Base-by-base conservation (phyloP, 2,329 filamentous ascomycete genomes). In the Mariannaea sp. region DNA sequence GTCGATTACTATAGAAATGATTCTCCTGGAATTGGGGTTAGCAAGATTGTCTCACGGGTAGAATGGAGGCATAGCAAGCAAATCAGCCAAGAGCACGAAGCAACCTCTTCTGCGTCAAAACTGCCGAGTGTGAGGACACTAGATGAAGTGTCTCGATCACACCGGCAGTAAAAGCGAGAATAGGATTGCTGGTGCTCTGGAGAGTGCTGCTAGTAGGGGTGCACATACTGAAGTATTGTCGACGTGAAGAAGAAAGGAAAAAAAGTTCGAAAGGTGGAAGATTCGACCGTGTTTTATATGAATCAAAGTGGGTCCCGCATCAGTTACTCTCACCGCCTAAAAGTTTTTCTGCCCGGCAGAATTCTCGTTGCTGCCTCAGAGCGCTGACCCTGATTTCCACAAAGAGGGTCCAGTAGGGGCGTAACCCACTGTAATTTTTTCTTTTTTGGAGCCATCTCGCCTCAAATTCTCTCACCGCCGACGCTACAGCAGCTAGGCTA, bases 1-100 rank as follows among this genome's bases (percentile, higher is more conserved):
- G 88, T 92, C 86, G 86, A 90, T 82, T 87, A 92, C 91, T 96
- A 92, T 92, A 96, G 89, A 96, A 95, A 90, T 90, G 90, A 93
- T 93, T 92, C 89, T 91, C 76, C 72, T 79, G 72, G 36, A 8
- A 16, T 0, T 36, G 7, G 42, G 26, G 50, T 49, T 44, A 53
- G 44, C 44, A 24, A 27, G 5, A 33, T 1, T n/a, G n/a, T n/a
- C n/a, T n/a, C n/a, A 16, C 4, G 12, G 60, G 68, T 62, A 69
- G 29, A 10, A 12, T 5, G 29, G 13, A 32, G 5, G 29, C 13
- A 12, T 39, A 39, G 36, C 19, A 26, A 39, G 36, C 36, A 17
- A 24, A 22, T n/a, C n/a, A n/a, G n/a, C n/a, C n/a, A n/a, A n/a
- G n/a, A n/a, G n/a, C n/a, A n/a, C n/a, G n/a, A n/a, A n/a, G n/a